These are phyloP conservation scores for Sarocladium oryzae DNA, from an alignment of 2,329 filamentous ascomycete species.

Conservation along the genomic window DNA sequence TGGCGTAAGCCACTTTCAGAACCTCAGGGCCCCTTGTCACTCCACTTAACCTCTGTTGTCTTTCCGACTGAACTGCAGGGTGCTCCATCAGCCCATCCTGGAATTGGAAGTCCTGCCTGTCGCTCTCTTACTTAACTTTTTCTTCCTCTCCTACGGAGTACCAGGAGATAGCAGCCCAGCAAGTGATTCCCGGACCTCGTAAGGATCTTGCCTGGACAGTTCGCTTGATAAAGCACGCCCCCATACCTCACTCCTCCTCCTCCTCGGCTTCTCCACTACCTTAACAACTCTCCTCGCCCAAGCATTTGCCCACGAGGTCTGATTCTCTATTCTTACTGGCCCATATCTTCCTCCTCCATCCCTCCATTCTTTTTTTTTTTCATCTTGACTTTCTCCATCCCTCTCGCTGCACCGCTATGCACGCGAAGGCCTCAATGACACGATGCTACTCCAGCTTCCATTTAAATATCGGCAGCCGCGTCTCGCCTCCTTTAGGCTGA, in stretches of 20 bases:
- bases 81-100: too few relatives aligned
- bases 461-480: slow-evolving; percentile 8
- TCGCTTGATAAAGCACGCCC: too few relatives aligned
- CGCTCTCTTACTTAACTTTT: too few relatives aligned
- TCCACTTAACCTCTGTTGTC: too few relatives aligned
- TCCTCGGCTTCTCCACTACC: not conserved
- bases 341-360: not conserved
- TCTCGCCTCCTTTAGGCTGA: slow-evolving; percentile 2
- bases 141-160: too few relatives aligned
- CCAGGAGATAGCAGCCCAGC: too few relatives aligned
- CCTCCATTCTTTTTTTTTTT: not conserved
- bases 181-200: too few relatives aligned
- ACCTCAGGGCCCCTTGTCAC: too few relatives aligned
- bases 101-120: too few relatives aligned
- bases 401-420: not conserved
- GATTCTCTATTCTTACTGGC: slow-evolving; percentile 3
- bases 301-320: slow-evolving; percentile 9
- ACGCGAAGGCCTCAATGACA: not conserved
- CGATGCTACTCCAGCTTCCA: not conserved
- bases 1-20: not conserved
- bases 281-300: not conserved
- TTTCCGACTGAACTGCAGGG: too few relatives aligned
- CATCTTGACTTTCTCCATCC: not conserved
- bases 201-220: too few relatives aligned
- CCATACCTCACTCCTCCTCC: not conserved